These are phyloP conservation scores for Boletus speciosus DNA, from an alignment of 768 basidiomycete genomes.

Conservation along the genomic window DNA sequence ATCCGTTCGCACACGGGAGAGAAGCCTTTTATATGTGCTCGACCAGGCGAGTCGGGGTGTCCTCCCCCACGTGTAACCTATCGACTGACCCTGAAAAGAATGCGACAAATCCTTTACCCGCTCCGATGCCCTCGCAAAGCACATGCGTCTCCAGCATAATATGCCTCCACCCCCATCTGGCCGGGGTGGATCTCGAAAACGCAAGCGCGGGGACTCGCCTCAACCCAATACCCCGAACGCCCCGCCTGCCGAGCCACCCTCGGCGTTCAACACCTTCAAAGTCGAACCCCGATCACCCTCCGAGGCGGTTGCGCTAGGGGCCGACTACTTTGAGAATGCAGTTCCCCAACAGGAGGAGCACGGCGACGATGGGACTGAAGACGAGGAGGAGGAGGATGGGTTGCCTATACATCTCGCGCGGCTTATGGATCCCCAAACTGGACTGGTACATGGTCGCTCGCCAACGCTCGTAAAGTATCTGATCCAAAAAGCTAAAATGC, in stretches of 20 bases:
- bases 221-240: constrained; percentile 18
- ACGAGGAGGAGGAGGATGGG: constrained; percentile 40
- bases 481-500: constrained; percentile 66
- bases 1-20: constrained; percentile 92
- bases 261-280: constrained; percentile 59
- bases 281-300: constrained; percentile 51
- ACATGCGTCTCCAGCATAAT: constrained; percentile 86
- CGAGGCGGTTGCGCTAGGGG: constrained; percentile 30
- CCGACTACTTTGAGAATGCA: constrained; percentile 33
- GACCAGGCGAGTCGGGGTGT: constrained; percentile 57
- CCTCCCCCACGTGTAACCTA: background rate
- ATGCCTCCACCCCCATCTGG: constrained; percentile 71
- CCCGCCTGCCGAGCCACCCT: constrained; percentile 24
- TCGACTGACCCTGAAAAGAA: constrained; percentile 44
- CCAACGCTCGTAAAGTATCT: constrained; percentile 71
- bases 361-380: constrained; percentile 18
- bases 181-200: constrained; percentile 66
- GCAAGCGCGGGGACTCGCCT: constrained; percentile 51
- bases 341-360: constrained; percentile 15
- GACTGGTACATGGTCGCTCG: constrained; percentile 66
- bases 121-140: constrained; percentile 89
- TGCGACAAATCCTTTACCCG: constrained; percentile 96
- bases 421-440: constrained; percentile 53
- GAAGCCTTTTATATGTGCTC: constrained; percentile 82
- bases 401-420: constrained; percentile 53